Conservation (phyloP, 1,284 basidiomycete genomes). For the Moniliophthora roreri region DNA sequence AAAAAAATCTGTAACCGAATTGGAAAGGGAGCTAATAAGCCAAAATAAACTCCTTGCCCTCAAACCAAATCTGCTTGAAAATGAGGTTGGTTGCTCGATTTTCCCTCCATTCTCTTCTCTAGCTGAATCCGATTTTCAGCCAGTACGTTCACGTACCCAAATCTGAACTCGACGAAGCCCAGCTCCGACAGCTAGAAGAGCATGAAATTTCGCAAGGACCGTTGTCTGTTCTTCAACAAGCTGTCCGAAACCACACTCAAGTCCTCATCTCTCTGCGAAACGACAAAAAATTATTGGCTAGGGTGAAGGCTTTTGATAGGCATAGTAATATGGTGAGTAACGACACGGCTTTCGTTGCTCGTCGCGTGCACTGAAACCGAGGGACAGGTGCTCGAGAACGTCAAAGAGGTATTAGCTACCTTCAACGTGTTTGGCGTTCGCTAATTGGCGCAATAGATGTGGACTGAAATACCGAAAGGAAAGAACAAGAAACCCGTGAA, state of each 20-base stretch:
- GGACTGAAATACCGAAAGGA: constrained; percentile 97
- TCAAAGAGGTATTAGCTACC: constrained; percentile 75
- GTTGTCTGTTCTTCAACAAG: constrained; percentile 96
- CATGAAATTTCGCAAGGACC: constrained; percentile 98
- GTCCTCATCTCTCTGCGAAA: constrained; percentile 97
- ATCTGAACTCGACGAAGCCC: constrained; percentile 96
- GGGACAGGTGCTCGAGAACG: constrained; percentile 87
- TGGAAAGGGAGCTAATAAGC: background rate
- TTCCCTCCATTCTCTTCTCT: background rate
- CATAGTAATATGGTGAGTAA: constrained; percentile 94
- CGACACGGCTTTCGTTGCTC: background rate
- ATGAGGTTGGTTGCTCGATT: constrained; percentile 21
- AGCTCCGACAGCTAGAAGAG: constrained; percentile 94
- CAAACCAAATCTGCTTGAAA: constrained; percentile 4
- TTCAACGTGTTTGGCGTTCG: background rate
- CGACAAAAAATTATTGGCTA: constrained; percentile 97
- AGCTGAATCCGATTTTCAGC: constrained; percentile 41
- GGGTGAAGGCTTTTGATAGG: constrained; percentile 98
- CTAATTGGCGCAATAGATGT: constrained; percentile 69
- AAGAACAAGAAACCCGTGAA: constrained; percentile 99
- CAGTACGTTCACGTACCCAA: constrained; percentile 97
- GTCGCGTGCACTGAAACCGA: background rate
- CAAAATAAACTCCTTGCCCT: constrained; percentile 6
- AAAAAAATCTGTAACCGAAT: constrained; percentile 8
- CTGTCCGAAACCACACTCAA: constrained; percentile 97